phyloP scores from a whole-genome alignment of 768 basidiomycete species.

The Ephemerocybe angulata region DNA sequence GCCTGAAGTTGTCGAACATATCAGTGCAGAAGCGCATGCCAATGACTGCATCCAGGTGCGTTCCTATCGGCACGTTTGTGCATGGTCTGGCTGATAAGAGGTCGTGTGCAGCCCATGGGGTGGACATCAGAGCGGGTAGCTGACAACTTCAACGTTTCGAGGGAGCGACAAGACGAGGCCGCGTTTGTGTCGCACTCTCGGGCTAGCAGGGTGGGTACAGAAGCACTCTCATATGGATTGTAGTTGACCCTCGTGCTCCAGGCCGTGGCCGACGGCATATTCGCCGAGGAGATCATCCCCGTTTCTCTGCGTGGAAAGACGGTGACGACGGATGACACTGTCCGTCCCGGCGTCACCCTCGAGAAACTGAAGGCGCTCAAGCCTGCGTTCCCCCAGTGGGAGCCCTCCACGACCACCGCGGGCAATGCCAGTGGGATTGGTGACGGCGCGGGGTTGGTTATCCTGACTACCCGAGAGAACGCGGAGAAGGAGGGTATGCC shows the following conservation, averaged over 20 bases:
- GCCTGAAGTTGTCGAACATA: constrained; percentile 56
- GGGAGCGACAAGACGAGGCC: constrained; percentile 84
- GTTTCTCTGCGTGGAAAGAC: constrained; percentile 66
- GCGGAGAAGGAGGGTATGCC: constrained; percentile 76
- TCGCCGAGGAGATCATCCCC: constrained; percentile 87
- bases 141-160: constrained; percentile 69
- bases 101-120: constrained; percentile 70
- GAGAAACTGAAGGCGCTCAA: constrained; percentile 78
- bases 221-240: background rate
- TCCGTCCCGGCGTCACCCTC: constrained; percentile 75
- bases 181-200: constrained; percentile 85
- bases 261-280: constrained; percentile 69
- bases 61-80: no score
- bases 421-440: constrained; percentile 88
- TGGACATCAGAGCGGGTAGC: constrained; percentile 95
- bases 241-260: constrained; percentile 16
- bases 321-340: constrained; percentile 79
- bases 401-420: constrained; percentile 64
- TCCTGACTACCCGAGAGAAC: constrained; percentile 75
- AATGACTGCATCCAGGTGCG: constrained; percentile 72
- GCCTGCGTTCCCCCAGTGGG: constrained; percentile 85
- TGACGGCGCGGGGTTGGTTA: constrained; percentile 85
- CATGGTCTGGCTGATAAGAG: no score
- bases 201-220: constrained; percentile 52
- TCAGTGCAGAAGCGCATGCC: constrained; percentile 59